Base-by-base conservation (phyloP, 345 rosid species). In the Salix koriyanagi region DNA sequence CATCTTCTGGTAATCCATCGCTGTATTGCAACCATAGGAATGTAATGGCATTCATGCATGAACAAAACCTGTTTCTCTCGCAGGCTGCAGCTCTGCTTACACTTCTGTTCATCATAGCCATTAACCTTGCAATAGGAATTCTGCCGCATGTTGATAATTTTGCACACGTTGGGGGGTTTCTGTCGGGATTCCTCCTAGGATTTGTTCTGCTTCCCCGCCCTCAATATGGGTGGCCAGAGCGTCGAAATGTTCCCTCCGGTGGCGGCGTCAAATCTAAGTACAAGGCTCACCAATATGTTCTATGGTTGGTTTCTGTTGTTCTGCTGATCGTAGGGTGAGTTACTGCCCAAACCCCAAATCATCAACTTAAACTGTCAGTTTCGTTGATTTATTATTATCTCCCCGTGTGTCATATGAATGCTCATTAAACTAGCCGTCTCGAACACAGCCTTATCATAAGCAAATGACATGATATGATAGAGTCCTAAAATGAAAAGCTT, bases 111-210 rank as follows among this genome's bases (percentile, higher is more conserved):
- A 76, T 81, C 66, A 37, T 77, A 68, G 74, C 60, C 39, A 76
- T 81, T n/a, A 81, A 76, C 71, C 77, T 81, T 26, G 77, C 74
- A n/a, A 68, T 81, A n/a, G 83, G 83, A 67, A 76, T 81, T 69
- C 71, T 81, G 41, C 83, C 83, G 2, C 80, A 76, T n/a, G 83
- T 81, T 26, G 83, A 81, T 64, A 76, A 81, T 16, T 81, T 72
- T 46, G 80, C 83, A 1, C 83, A 81, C 34, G 72, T 76, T 10
- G 83, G 83, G 1, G 83, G 83, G 14, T 81, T 81, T 39, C 60
- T 81, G 12, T 19, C 83, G 0, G 83, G 83, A 16, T 71, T 81
- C 30, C 83, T 81, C 14, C 77, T 81, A 0, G 83, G 83, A 6
- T 81, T 81, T 44, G 26, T 81, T 23, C 52, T 81, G 37, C 74